Evolutionary conservation across 192 early-diverging fungal genomes (phyloP).

Genomic region (Umbelopsis vinacea): DNA sequence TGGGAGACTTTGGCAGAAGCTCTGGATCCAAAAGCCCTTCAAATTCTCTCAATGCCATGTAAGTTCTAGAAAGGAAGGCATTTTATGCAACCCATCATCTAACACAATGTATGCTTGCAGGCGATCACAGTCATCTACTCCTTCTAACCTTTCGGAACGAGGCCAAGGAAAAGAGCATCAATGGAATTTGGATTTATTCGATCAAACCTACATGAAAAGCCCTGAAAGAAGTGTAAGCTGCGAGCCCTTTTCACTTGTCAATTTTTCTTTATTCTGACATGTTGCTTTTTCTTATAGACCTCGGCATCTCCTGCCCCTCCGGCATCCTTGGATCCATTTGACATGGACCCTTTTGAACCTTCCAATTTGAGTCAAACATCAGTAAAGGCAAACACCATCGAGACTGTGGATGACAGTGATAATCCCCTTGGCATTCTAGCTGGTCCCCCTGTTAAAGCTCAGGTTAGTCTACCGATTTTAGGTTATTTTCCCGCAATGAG

Average conservation of each 20-base stretch:
- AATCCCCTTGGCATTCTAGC: slow-evolving; percentile 43
- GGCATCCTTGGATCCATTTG: slow-evolving; percentile 29
- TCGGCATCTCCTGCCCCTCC: slow-evolving; percentile 5
- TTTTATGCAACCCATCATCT: neutral
- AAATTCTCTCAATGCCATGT: slow-evolving; percentile 38
- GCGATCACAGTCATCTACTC: slow-evolving; percentile 6
- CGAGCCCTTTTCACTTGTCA: neutral
- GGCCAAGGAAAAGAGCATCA: neutral
- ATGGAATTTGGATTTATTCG: slow-evolving; percentile 41
- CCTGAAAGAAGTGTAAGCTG: slow-evolving; percentile 13
- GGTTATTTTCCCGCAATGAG: too few species aligned
- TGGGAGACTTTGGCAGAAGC: slow-evolving; percentile 20
- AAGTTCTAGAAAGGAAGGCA: neutral
- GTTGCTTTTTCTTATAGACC: neutral
- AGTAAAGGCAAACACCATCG: neutral
- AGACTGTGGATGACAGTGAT: slow-evolving; percentile 19
- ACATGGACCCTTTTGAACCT: slow-evolving; percentile 28
- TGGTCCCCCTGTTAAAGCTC: slow-evolving; percentile 7
- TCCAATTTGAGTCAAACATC: neutral
- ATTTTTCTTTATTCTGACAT: neutral
- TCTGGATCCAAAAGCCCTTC: slow-evolving; percentile 13
- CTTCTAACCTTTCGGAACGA: slow-evolving; percentile 1
- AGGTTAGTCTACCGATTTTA: neutral
- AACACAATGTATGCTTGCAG: neutral
- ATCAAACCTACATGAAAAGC: slow-evolving; percentile 7